Evolutionary conservation across 2,329 filamentous ascomycete genomes (phyloP).

Genomic region (Neofusicoccum ribis): DNA sequence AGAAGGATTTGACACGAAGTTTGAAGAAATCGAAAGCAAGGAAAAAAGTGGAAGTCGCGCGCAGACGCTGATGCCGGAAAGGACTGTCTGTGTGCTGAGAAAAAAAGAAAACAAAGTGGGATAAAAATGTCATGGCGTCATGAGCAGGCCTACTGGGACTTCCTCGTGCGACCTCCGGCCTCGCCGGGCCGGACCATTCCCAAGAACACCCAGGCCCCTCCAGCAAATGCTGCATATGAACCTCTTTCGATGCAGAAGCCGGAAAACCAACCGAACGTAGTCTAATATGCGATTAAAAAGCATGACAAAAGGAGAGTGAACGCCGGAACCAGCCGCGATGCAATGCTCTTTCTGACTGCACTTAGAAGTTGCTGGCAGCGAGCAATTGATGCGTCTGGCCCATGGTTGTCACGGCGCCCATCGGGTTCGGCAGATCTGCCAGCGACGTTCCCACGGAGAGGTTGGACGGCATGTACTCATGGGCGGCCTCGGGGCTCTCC

Average conservation of each 20-base stretch:
- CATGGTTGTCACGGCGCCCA: slow-evolving; percentile 36
- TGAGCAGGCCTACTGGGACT: slow-evolving; percentile 10
- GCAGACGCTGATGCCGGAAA: slow-evolving; percentile 12
- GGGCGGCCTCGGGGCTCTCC: slow-evolving; percentile 72
- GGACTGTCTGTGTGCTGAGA: slow-evolving; percentile 1
- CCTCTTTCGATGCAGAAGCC: slow-evolving; percentile 14
- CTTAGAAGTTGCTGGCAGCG: slow-evolving; percentile 46
- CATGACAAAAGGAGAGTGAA: slow-evolving; percentile 10
- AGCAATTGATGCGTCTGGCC: slow-evolving; percentile 45
- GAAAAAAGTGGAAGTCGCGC: neutral
- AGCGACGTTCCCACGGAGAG: slow-evolving; percentile 34
- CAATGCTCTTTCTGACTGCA: slow-evolving; percentile 16
- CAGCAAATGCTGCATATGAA: slow-evolving; percentile 4
- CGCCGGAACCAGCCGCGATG: slow-evolving; percentile 15
- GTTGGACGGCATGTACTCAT: slow-evolving; percentile 56
- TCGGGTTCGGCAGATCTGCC: slow-evolving; percentile 38
- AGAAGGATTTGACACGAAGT: slow-evolving; percentile 9
- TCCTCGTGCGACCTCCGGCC: slow-evolving; percentile 1
- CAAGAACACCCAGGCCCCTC: slow-evolving; percentile 12
- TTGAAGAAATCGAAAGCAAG: neutral
- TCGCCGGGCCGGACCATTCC: slow-evolving; percentile 11
- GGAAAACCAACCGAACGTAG: slow-evolving; percentile 11
- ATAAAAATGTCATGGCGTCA: slow-evolving; percentile 18
- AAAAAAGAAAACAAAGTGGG: neutral
- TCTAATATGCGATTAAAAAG: slow-evolving; percentile 19